Evolutionary conservation across 2,329 filamentous ascomycete species (phyloP), one percentile per base, ranked within the genome.

Genomic region (Talaromyces pinophilus): DNA sequence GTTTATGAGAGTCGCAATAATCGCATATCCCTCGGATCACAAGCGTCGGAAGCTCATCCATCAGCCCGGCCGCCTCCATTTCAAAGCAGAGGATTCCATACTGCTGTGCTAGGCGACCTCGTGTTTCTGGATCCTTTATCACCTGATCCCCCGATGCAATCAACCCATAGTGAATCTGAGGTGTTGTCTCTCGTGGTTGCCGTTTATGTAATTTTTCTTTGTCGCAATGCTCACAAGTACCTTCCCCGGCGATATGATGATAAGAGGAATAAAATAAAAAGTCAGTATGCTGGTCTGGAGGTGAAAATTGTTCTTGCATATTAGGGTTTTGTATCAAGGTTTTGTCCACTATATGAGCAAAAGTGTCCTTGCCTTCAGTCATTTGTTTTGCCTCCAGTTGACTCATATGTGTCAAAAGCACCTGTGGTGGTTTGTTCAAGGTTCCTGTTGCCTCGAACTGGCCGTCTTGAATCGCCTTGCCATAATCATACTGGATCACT

Each of bases 1-100:
- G 73, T 67, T 78, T 79, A 59, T 79, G 0, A 70, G 73, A 65
- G 80, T 78, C 2, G 74, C 69, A 55, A 79, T 80, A 77, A 28
- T 75, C 19, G 5, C 35, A 80, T 0, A 81, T 77, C 0, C 76
- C 78, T 15, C 78, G 77, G 52, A 82, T 74, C 0, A 80, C 69
- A 0, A 82, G 63, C 0, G 75, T 78, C 0, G 79, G 78, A 0
- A 80, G 60, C 0, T 71, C 65, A 63, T 72, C 68, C 68, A 69
- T 71, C 10, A 71, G 19, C 1, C 71, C 72, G 0, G 70, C 71
- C 3, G 69, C 71, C 63, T 75, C 73, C 69, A 62, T 62, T 8
- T 62, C 10, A 33, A 74, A 74, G 61, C 73, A 73, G 17, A 74
- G 70, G 19, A 70, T 69, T 1, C 69, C 40, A 42, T 48, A 50